A percentile compares a stretch with the other conserved stretches of the same genome.
These are phyloP conservation scores for Cryphonectria japonica DNA, from an alignment of 2,329 filamentous ascomycete genomes.

Conservation along the genomic window DNA sequence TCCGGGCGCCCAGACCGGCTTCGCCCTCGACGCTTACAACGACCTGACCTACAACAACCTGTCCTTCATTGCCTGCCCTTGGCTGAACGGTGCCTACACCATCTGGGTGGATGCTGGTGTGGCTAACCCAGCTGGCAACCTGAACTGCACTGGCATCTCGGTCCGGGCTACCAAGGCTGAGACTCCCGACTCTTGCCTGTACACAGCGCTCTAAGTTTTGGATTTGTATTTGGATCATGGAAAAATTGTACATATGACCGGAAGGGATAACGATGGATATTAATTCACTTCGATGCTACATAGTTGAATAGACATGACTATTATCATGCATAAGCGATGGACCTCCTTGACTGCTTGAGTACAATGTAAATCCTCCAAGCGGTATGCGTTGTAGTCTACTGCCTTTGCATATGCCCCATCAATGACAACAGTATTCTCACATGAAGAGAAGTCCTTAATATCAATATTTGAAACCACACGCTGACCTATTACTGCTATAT, in stretches of 20 bases:
- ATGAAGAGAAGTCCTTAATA: no score
- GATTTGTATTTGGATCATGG: background rate
- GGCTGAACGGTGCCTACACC: conserved; percentile 47
- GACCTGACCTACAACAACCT: conserved; percentile 51
- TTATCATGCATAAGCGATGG: background rate
- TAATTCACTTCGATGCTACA: background rate
- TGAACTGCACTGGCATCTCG: conserved; percentile 43
- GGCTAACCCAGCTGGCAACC: conserved; percentile 41
- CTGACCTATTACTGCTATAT: background rate
- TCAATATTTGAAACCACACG: conserved; percentile 42
- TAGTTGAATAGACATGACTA: background rate
- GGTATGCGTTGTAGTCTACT: conserved; percentile 38
- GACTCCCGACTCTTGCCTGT: conserved; percentile 2
- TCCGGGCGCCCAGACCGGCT: conserved; percentile 51
- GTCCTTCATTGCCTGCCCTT: conserved; percentile 58
- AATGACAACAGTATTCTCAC: conserved; percentile 35
- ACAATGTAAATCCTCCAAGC: background rate
- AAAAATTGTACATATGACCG: no score
- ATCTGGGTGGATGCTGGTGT: conserved; percentile 43
- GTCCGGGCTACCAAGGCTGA: conserved; percentile 32
- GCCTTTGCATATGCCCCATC: conserved; percentile 39
- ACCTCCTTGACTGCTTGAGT: no score
- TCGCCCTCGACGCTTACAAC: conserved; percentile 46
- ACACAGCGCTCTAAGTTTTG: background rate
- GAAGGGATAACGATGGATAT: background rate